Percentiles rank a stretch among this genome's conserved stretches.
Conservation (phyloP, 148 eudicot species). For the Chenopodium suecicum region DNA sequence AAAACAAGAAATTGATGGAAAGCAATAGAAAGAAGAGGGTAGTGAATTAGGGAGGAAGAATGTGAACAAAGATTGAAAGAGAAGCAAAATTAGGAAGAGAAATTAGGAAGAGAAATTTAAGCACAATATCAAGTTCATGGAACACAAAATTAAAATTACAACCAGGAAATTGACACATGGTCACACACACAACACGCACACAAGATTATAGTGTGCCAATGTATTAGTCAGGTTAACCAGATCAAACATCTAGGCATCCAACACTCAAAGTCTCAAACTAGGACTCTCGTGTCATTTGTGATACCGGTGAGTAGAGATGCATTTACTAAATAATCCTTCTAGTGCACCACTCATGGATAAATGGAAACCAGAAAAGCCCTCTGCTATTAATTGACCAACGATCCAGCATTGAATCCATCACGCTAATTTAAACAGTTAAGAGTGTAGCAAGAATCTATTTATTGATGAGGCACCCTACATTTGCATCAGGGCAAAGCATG, state of each 20-base stretch:
- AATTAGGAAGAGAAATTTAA: neutral
- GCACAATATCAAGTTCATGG: neutral
- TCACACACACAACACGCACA: neutral
- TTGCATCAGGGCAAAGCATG: constrained; percentile 2
- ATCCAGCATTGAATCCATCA: neutral
- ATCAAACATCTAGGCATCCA: neutral
- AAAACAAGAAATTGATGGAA: constrained; percentile 3
- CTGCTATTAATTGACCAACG: neutral
- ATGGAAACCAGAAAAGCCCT: neutral
- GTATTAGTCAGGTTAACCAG: neutral
- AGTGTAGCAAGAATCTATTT: neutral
- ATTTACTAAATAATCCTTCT: neutral
- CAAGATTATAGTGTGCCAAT: neutral
- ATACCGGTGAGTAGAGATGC: neutral
- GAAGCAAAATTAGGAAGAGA: neutral
- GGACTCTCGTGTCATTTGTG: neutral
- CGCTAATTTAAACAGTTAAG: neutral
- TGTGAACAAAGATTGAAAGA: constrained; percentile 1
- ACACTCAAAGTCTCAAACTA: neutral
- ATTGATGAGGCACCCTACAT: neutral
- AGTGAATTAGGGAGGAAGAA: neutral
- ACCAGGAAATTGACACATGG: neutral
- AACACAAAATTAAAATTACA: neutral
- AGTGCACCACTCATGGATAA: neutral
- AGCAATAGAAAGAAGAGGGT: constrained; percentile 4